phyloP scores from a whole-genome alignment of 148 eudicot species.

The Cornus controversa region DNA sequence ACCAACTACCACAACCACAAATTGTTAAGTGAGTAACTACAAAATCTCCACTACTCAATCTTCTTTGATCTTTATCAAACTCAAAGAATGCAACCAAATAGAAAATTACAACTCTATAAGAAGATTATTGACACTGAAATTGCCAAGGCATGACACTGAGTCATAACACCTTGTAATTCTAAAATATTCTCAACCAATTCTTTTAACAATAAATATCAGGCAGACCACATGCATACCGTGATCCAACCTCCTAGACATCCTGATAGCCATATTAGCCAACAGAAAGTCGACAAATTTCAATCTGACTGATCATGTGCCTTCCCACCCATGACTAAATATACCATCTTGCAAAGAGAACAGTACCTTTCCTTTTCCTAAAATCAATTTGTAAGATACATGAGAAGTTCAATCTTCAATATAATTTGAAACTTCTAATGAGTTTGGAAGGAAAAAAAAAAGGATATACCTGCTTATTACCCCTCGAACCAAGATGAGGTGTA shows the following conservation, averaged over 20 bases:
- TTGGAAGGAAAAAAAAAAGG: neutral
- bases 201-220: neutral
- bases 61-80: no score
- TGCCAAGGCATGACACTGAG: no score
- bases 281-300: neutral
- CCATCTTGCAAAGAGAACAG: neutral
- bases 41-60: no score
- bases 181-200: neutral
- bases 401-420: neutral
- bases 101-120: no score
- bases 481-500: slow-evolving; percentile 98
- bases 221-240: neutral
- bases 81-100: no score
- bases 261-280: neutral
- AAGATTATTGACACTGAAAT: no score
- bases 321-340: neutral
- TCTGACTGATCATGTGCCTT: neutral
- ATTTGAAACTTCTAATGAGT: neutral
- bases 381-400: neutral
- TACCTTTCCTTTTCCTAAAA: neutral
- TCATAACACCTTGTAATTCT: neutral
- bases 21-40: no score
- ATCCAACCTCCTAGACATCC: neutral
- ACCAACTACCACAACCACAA: no score
- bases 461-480: slow-evolving; percentile 90